These are phyloP conservation scores for Ustilago tritici DNA, from an alignment of 1,284 basidiomycete genomes.

Conservation along the genomic window DNA sequence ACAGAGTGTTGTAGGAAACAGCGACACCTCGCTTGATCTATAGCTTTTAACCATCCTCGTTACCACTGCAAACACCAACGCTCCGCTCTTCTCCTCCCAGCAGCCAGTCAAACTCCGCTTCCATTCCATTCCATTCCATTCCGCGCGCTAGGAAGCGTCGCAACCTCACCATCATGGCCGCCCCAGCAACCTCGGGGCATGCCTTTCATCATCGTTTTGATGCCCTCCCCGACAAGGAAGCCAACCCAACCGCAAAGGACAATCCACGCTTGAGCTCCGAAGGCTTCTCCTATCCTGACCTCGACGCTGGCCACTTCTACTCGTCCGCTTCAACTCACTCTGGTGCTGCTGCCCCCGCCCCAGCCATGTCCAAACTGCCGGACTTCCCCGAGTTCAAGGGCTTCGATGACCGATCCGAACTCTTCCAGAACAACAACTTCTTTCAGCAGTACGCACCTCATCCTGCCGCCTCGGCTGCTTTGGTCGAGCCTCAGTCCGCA, in stretches of 20 bases:
- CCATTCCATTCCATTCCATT: background rate
- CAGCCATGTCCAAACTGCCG: constrained; percentile 23
- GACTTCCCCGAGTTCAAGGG: constrained; percentile 46
- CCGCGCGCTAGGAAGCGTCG: background rate
- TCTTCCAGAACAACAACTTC: constrained; percentile 37
- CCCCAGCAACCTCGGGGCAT: constrained; percentile 34
- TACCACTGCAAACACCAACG: background rate
- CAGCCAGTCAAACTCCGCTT: too few species aligned
- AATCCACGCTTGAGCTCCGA: constrained; percentile 17
- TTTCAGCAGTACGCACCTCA: constrained; percentile 45
- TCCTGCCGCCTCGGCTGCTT: constrained; percentile 25
- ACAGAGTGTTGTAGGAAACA: background rate
- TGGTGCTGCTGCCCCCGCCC: constrained; percentile 2
- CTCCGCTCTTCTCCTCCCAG: background rate
- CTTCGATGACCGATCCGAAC: constrained; percentile 29
- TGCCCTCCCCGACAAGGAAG: constrained; percentile 20
- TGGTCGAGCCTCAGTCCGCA: constrained; percentile 44
- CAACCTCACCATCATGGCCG: constrained; percentile 27
- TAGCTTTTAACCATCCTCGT: background rate
- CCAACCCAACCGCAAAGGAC: background rate
- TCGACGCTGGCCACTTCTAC: constrained; percentile 45
- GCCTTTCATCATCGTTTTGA: constrained; percentile 50
- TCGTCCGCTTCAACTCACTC: constrained; percentile 33
- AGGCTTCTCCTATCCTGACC: constrained; percentile 40
- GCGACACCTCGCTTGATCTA: background rate